Conservation (phyloP, 345 rosid genomes). For the Abelmoschus esculentus region DNA sequence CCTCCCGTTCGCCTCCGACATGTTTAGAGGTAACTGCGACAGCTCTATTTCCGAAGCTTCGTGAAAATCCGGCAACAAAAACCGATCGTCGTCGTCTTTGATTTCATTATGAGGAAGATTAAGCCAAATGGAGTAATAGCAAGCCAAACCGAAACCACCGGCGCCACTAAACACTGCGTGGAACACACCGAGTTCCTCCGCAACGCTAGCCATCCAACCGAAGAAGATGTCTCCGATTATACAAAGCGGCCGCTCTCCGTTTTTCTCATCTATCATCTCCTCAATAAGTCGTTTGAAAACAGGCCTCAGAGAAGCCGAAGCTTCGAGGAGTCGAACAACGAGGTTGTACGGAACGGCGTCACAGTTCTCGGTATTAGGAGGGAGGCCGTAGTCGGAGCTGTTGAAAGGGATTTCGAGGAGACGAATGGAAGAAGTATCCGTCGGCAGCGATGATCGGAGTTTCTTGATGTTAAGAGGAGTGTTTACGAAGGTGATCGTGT, state of each 20-base stretch:
- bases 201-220: constrained; percentile 45
- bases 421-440: constrained; percentile 33
- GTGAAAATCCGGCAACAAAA: constrained; percentile 39
- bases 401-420: constrained; percentile 55
- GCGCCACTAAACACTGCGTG: constrained; percentile 44
- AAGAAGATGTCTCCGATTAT: constrained; percentile 49
- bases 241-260: constrained; percentile 27
- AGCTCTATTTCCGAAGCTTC: constrained; percentile 32
- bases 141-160: constrained; percentile 50
- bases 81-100: constrained; percentile 12
- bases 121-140: constrained; percentile 45
- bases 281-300: constrained; percentile 31
- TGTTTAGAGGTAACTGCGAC: constrained; percentile 34
- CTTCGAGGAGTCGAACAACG: constrained; percentile 43
- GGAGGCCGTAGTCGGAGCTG: constrained; percentile 62
- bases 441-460: constrained; percentile 43
- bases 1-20: constrained; percentile 37
- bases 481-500: constrained; percentile 35
- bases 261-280: constrained; percentile 8
- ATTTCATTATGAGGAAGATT: constrained; percentile 29
- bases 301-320: constrained; percentile 43
- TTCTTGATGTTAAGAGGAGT: constrained; percentile 57
- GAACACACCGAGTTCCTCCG: constrained; percentile 41
- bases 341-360: constrained; percentile 59
- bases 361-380: constrained; percentile 54